phyloP scores from a whole-genome alignment of 1,284 basidiomycete genomes.

The Omphalotus olearius region DNA sequence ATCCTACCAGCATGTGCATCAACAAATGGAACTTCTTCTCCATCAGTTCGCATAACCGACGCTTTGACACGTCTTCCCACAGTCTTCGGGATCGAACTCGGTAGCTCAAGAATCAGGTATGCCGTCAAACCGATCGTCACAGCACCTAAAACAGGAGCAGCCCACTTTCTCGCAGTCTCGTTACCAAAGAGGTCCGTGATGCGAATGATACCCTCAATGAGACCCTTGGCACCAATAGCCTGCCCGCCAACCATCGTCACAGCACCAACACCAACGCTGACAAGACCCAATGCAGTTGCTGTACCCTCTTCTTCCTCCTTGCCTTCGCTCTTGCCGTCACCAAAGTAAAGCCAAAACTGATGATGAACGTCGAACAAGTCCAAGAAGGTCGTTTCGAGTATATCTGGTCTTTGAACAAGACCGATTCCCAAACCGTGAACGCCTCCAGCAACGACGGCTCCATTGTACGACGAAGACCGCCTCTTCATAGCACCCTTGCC shows the following conservation, averaged over 20 bases:
- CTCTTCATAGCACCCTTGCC: constrained; percentile 45
- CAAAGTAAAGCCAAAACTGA: constrained; percentile 66
- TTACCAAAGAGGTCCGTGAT: constrained; percentile 80
- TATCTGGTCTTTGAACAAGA: constrained; percentile 62
- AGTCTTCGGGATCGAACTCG: constrained; percentile 87
- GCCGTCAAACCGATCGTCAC: constrained; percentile 72
- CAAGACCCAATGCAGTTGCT: constrained; percentile 64
- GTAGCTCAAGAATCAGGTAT: constrained; percentile 88
- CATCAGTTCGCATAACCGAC: constrained; percentile 43
- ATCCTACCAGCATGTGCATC: constrained; percentile 73
- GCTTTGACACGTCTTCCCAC: constrained; percentile 77
- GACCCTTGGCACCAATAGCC: constrained; percentile 70
- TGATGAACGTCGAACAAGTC: constrained; percentile 91
- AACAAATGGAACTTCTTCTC: constrained; percentile 50
- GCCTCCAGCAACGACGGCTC: constrained; percentile 67
- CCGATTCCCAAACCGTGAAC: constrained; percentile 72
- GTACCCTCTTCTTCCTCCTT: constrained; percentile 46
- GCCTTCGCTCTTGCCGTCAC: constrained; percentile 35
- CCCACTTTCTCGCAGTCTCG: constrained; percentile 84
- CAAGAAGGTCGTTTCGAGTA: constrained; percentile 69
- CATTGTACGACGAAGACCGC: constrained; percentile 38
- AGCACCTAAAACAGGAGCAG: constrained; percentile 79
- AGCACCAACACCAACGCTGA: constrained; percentile 80
- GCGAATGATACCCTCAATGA: constrained; percentile 76
- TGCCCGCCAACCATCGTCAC: constrained; percentile 85